Percentiles rank a stretch among this genome's conserved stretches.
Conservation (phyloP, 495 filamentous ascomycete species). For the Podospora pseudopauciseta region DNA sequence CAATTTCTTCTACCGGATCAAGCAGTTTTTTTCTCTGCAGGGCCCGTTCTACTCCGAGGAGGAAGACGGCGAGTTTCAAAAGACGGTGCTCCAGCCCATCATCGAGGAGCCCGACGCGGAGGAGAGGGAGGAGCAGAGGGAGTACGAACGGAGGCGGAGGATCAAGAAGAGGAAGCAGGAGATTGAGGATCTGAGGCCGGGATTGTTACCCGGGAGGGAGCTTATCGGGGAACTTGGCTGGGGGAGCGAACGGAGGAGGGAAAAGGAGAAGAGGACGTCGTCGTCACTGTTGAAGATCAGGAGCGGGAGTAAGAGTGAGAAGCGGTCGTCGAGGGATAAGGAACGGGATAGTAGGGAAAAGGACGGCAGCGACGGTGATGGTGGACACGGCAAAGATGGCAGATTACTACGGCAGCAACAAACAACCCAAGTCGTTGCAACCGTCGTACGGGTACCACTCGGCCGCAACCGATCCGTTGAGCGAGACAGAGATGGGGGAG, state of each 20-base stretch:
- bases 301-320: not conserved
- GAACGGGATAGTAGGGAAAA: conserved; percentile 10
- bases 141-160: conserved; percentile 6
- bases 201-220: too few species aligned
- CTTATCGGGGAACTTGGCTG: too few species aligned
- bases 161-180: conserved; percentile 2
- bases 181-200: too few species aligned
- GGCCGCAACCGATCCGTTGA: conserved; percentile 51
- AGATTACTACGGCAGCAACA: conserved; percentile 61
- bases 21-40: not conserved
- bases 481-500: conserved; percentile 39
- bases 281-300: not conserved
- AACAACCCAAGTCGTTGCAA: conserved; percentile 26
- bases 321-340: not conserved
- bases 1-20: not conserved
- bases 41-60: not conserved
- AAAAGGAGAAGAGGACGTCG: not conserved
- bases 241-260: not conserved
- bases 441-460: conserved; percentile 60
- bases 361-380: conserved; percentile 42
- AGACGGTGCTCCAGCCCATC: conserved; percentile 11
- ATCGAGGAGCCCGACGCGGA: conserved; percentile 22
- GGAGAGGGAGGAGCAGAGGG: conserved; percentile 6
- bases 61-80: not conserved
- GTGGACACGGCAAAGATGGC: conserved; percentile 62